Evolutionary conservation across 345 rosid species (phyloP), one percentile per base, ranked within the genome.

Genomic region (Sisymbrium irio): DNA sequence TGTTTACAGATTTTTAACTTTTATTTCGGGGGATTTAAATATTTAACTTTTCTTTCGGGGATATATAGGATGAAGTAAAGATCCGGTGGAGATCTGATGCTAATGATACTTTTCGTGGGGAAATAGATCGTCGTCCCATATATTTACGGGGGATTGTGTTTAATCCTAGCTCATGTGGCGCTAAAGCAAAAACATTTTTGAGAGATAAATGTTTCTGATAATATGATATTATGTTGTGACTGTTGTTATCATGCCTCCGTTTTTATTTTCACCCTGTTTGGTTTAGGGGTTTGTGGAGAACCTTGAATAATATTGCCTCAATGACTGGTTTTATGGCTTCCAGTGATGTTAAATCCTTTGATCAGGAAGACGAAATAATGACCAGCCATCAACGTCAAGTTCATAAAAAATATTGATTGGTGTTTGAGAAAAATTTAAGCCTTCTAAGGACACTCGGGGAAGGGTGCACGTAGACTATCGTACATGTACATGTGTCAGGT

Each of bases 401-500:
- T 37, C 67, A 56, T 82, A 95, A 74, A 87, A 79, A 67, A 72
- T n/a, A n/a, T n/a, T n/a, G n/a, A 73, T 14, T 68, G 96, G 93
- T 62, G 82, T 87, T 63, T 83, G 81, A 17, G 98, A n/a, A 94
- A 74, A 76, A 89, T 77, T 81, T 91, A 71, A 65, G 83, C 73
- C 93, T 94, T 75, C 76, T 94, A 69, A 88, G 89, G 81, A 77
- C 53, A 77, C 83, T 91, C 25, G 95, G 98, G 64, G 98, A 94
- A 85, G 98, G 93, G 72, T 94, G n/a, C n/a, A n/a, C n/a, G 83
- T 77, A 88, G 96, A 78, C 86, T 91, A 62, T 88, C 89, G 18
- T 88, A 91, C 89, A 59, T 85, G 82, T 88, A 91, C 80, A 84
- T 83, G 71, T 89, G 97, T 77, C 89, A 91, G 95, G 95, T 94